Base-by-base conservation (phyloP, 768 basidiomycete genomes). In the Psilocybe subaeruginosa region DNA sequence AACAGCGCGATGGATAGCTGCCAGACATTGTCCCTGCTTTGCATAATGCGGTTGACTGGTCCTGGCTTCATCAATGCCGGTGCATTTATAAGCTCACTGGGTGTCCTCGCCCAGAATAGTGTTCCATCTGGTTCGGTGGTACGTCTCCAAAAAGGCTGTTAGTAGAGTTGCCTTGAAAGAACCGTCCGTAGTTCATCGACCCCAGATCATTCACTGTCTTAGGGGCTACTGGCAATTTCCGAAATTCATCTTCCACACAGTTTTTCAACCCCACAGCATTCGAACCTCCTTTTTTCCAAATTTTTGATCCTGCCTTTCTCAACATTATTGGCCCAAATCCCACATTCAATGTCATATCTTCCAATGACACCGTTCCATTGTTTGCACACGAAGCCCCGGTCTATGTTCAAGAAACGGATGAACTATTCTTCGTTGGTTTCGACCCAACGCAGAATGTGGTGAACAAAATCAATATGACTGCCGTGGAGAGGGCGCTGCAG, bases 181-280 rank as follows among this genome's bases (percentile, higher is more conserved):
- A 23, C 23, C 23, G 41, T 16, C 41, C n/a, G 14, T n/a, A 51
- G 50, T 51, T 51, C 30, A 51, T 51, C 27, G 23, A 29, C 27
- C 50, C 50, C 14, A 14, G 14, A 8, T 30, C 50, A 29, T 30
- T 51, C 23, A 16, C 9, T 23, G 50, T 51, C 27, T 30, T 51
- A 51, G 50, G 50, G 50, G 29, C 50, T 30, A 51, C 29, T 5
- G 29, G 29, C 27, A 51, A 51, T 51, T 51, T 51, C 50, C 19
- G 50, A 1, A 51, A 51, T 51, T 51, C 50, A 23, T 65, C 80
- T 1, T 51, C 16, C 23, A 51, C 50, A 9, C 16, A 51, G 12
- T 30, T 51, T 30, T 51, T 51, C 29, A 51, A 51, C 50, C 50
- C 50, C 11, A 51, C 50, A 30, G 29, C 50, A 27, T 29, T 2